Evolutionary conservation across 129 eudicot genomes (phyloP).

Genomic region (Solidago caesia): DNA sequence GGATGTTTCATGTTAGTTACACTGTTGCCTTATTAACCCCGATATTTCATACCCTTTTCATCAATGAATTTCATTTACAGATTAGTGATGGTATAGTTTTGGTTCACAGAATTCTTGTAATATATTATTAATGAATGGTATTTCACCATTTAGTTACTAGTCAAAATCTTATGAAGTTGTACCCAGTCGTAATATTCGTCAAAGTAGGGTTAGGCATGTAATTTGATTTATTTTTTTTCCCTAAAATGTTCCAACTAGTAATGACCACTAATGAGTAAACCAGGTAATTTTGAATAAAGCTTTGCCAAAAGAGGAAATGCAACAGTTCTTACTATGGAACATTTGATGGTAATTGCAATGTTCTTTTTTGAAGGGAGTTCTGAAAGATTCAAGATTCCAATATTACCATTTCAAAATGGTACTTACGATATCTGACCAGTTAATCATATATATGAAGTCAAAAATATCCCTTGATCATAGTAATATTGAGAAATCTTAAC

Average conservation of each 20-base stretch:
- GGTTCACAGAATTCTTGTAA: constrained; percentile 12
- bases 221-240: background rate
- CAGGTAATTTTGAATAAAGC: constrained; percentile 4
- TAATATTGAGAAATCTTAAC: too few species aligned
- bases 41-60: too few species aligned
- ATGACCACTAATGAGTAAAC: background rate
- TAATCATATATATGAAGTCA: too few species aligned
- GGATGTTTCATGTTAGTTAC: background rate
- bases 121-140: background rate
- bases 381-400: background rate
- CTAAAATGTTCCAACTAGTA: too few species aligned
- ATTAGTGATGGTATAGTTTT: constrained; percentile 11
- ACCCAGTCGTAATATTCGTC: background rate
- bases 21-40: background rate
- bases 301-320: background rate
- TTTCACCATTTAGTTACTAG: background rate
- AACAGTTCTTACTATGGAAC: background rate
- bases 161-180: background rate
- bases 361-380: background rate
- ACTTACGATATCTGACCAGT: background rate
- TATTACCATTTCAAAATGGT: background rate
- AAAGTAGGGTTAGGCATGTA: background rate
- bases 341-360: background rate
- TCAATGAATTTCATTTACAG: background rate
- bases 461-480: too few species aligned